These are phyloP conservation scores for Pestalotiopsis sp. DNA, from an alignment of 2,329 filamentous ascomycete genomes.

Conservation along the genomic window DNA sequence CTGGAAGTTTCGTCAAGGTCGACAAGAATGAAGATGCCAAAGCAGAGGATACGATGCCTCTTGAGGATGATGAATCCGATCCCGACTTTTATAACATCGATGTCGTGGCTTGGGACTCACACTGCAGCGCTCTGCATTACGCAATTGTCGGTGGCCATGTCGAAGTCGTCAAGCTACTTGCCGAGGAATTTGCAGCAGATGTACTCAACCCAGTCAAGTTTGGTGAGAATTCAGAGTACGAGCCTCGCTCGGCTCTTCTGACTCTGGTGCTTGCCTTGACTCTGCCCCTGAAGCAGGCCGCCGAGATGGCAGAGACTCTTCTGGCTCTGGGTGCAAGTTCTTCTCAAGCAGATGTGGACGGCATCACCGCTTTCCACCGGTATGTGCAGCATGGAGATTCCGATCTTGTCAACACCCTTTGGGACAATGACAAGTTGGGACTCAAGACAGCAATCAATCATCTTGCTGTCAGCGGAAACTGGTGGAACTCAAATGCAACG, in stretches of 20 bases:
- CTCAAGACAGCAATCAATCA: conserved; percentile 70
- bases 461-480: conserved; percentile 45
- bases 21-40: conserved; percentile 44
- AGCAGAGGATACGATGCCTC: conserved; percentile 44
- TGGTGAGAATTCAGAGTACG: conserved; percentile 46
- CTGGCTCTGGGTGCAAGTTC: conserved; percentile 72
- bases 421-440: conserved; percentile 61
- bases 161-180: conserved; percentile 69
- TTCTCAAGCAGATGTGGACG: conserved; percentile 70
- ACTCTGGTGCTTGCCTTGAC: conserved; percentile 69
- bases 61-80: conserved; percentile 63
- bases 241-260: conserved; percentile 63
- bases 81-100: conserved; percentile 83
- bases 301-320: conserved; percentile 66
- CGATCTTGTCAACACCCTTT: conserved; percentile 51
- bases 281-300: conserved; percentile 65
- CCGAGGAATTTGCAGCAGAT: conserved; percentile 76
- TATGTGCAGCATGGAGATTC: conserved; percentile 55
- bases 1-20: conserved; percentile 77
- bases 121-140: conserved; percentile 75
- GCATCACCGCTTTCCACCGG: conserved; percentile 68
- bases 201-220: conserved; percentile 75
- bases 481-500: conserved; percentile 37
- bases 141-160: conserved; percentile 76
- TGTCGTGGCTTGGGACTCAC: conserved; percentile 77